Evolutionary conservation across 2,329 filamentous ascomycete genomes (phyloP).

Genomic region (Penicillium sp.): DNA sequence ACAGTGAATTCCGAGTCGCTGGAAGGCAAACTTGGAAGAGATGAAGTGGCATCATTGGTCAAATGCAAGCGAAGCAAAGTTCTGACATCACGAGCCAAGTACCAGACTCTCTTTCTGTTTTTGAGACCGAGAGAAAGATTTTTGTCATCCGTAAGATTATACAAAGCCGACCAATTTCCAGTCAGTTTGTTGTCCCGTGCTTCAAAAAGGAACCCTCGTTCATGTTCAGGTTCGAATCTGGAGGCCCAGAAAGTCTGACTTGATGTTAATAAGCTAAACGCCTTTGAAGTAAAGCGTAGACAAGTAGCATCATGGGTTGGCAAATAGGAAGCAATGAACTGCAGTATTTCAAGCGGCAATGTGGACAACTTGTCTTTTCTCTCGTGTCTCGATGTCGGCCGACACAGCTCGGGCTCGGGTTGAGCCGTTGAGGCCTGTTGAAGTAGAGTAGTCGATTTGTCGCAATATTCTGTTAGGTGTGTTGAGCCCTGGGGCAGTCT

Average conservation of each 20-base stretch:
- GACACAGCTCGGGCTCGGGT: no score
- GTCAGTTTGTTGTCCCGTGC: background rate
- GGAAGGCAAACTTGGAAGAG: no score
- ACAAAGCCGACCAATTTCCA: background rate
- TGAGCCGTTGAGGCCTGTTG: background rate
- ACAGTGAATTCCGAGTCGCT: no score
- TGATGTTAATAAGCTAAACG: background rate
- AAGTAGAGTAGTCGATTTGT: no score
- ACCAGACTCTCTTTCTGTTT: background rate
- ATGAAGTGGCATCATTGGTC: no score
- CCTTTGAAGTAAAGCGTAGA: background rate
- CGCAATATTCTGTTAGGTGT: no score
- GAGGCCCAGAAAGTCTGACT: background rate
- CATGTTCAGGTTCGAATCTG: background rate
- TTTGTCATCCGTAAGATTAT: background rate
- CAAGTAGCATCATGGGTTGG: background rate
- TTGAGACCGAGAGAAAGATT: background rate
- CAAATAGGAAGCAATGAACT: background rate
- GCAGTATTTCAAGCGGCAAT: background rate
- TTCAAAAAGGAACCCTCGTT: background rate
- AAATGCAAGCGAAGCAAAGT: background rate
- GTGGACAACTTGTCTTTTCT: background rate
- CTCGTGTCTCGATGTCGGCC: background rate
- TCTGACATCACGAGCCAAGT: background rate
- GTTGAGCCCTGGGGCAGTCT: no score